Evolutionary conservation across 352 stramenopile species (phyloP).

Genomic region (Pythium folliculosum): DNA sequence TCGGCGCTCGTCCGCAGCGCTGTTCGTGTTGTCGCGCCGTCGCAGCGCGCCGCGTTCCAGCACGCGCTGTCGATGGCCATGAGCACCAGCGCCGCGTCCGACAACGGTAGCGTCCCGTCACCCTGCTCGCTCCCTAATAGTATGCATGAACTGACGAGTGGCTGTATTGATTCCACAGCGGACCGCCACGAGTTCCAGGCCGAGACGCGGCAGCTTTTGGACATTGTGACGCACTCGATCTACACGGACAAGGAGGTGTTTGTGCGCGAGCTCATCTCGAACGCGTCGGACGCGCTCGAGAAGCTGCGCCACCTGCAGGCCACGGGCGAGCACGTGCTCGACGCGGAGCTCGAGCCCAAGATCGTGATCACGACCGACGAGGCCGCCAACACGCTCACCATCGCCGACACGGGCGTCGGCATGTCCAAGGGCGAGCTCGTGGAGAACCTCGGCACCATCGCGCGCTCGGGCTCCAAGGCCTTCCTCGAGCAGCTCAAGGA

Average conservation of each 20-base stretch:
- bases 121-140: neutral
- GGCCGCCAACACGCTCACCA: slow-evolving; percentile 94
- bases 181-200: slow-evolving; percentile 93
- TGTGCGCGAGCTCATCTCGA: slow-evolving; percentile 98
- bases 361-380: slow-evolving; percentile 98
- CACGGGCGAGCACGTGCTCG: slow-evolving; percentile 64
- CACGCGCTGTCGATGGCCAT: slow-evolving; percentile 25
- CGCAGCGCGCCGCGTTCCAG: slow-evolving; percentile 14
- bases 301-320: slow-evolving; percentile 96
- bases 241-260: slow-evolving; percentile 99
- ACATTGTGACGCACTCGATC: slow-evolving; percentile 99
- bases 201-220: slow-evolving; percentile 94
- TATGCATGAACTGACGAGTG: neutral
- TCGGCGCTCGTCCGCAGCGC: slow-evolving; percentile 9
- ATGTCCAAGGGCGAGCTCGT: slow-evolving; percentile 98
- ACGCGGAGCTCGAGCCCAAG: slow-evolving; percentile 91
- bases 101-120: slow-evolving; percentile 3
- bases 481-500: slow-evolving; percentile 95
- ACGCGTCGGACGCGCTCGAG: slow-evolving; percentile 98
- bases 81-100: slow-evolving; percentile 16
- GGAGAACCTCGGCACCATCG: slow-evolving; percentile 98
- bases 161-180: slow-evolving; percentile 18
- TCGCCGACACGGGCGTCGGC: slow-evolving; percentile 97
- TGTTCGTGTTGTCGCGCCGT: slow-evolving; percentile 14
- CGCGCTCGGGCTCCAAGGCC: slow-evolving; percentile 95